phyloP scores from a whole-genome alignment of 2,329 filamentous ascomycete species.

The Pseudogymnoascus sp. region DNA sequence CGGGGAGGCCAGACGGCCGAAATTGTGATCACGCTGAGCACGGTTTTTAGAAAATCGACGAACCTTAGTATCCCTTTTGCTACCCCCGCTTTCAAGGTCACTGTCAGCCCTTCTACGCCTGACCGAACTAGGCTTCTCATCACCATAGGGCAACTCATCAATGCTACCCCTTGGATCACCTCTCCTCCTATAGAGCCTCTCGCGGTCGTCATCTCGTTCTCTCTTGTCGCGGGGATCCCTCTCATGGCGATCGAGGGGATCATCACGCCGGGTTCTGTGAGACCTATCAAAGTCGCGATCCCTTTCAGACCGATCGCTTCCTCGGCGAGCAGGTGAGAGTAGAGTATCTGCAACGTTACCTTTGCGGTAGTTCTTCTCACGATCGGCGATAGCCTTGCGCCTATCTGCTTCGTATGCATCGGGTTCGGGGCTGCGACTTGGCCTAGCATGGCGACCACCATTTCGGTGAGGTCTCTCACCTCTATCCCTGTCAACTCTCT shows the following conservation, averaged over 20 bases:
- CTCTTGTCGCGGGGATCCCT: conserved; percentile 57
- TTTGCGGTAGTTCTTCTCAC: conserved; percentile 89
- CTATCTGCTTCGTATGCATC: conserved; percentile 95
- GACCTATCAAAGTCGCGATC: conserved; percentile 31
- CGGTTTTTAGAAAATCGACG: conserved; percentile 7
- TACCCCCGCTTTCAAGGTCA: conserved; percentile 54
- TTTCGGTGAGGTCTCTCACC: conserved; percentile 56
- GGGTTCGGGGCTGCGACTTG: conserved; percentile 80
- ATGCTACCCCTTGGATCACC: conserved; percentile 66
- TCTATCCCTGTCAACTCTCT: conserved; percentile 43
- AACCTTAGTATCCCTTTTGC: conserved; percentile 57
- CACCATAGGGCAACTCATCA: conserved; percentile 87
- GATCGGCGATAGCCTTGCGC: conserved; percentile 84
- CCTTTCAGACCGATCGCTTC: conserved; percentile 33
- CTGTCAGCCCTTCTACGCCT: conserved; percentile 73
- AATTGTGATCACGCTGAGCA: neutral
- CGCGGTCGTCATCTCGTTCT: conserved; percentile 82
- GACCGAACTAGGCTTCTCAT: conserved; percentile 54
- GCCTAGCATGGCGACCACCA: conserved; percentile 47
- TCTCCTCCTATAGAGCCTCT: conserved; percentile 77
- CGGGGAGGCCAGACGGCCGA: neutral
- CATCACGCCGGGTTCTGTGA: conserved; percentile 48
- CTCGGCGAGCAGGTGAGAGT: conserved; percentile 33
- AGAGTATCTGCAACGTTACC: conserved; percentile 58
- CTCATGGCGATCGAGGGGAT: conserved; percentile 62